Evolutionary conservation across 1,284 basidiomycete genomes (phyloP).

Genomic region (Peniophora sp.): DNA sequence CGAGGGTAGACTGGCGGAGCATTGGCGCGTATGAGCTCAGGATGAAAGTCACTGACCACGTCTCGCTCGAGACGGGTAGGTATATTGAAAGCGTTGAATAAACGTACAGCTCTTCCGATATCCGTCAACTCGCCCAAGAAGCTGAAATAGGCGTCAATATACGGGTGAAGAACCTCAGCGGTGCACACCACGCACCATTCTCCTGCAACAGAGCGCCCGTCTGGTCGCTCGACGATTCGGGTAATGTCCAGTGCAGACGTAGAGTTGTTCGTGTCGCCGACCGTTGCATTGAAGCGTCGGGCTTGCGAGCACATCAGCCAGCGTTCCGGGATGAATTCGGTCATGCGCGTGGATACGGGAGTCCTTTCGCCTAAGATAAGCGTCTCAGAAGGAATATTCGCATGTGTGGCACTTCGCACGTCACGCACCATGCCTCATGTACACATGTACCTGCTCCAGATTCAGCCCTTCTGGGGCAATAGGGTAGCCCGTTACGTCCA

Average conservation of each 20-base stretch:
- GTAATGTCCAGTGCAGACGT: conserved; percentile 14
- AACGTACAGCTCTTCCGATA: conserved; percentile 53
- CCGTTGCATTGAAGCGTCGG: conserved; percentile 43
- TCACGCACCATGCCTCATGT: conserved; percentile 64
- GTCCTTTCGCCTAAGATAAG: conserved; percentile 54
- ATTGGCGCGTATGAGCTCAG: background rate
- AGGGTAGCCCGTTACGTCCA: conserved; percentile 57
- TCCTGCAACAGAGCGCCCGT: conserved; percentile 46
- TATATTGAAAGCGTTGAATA: conserved; percentile 2
- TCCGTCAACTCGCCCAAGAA: conserved; percentile 78
- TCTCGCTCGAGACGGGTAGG: conserved; percentile 1
- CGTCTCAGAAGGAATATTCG: background rate
- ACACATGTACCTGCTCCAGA: conserved; percentile 68
- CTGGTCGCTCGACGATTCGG: conserved; percentile 46
- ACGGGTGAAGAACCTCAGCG: background rate
- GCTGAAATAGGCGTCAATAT: conserved; percentile 25
- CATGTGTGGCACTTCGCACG: background rate
- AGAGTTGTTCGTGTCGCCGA: conserved; percentile 21
- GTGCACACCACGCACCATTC: conserved; percentile 46
- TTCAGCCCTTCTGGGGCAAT: conserved; percentile 45
- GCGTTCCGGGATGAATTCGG: conserved; percentile 52
- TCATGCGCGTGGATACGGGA: conserved; percentile 60
- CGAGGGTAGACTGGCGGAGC: conserved; percentile 50
- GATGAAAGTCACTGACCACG: background rate
- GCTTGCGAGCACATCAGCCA: conserved; percentile 65